Conservation (phyloP, 2,329 filamentous ascomycete genomes). For the Pseudocercospora eumusae region DNA sequence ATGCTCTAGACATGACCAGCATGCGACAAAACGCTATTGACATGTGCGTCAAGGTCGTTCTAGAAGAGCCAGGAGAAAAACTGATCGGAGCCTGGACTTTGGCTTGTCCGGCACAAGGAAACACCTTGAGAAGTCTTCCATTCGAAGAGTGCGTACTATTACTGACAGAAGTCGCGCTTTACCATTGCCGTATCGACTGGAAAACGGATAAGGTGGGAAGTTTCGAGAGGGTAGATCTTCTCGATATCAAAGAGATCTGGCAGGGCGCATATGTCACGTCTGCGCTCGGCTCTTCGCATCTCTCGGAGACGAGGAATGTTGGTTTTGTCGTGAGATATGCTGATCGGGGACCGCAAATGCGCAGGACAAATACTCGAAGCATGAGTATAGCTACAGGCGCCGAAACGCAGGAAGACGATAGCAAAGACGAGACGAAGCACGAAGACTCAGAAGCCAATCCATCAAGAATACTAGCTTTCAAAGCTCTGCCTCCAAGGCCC, state of each 20-base stretch:
- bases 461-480: slow-evolving; percentile 55
- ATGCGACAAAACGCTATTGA: slow-evolving; percentile 89
- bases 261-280: slow-evolving; percentile 89
- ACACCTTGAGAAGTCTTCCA: slow-evolving; percentile 66
- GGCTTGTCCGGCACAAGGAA: slow-evolving; percentile 70
- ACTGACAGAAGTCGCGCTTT: slow-evolving; percentile 80
- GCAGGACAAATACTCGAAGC: slow-evolving; percentile 82
- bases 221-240: slow-evolving; percentile 81
- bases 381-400: slow-evolving; percentile 60
- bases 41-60: slow-evolving; percentile 80
- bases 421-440: slow-evolving; percentile 17
- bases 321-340: slow-evolving; percentile 80
- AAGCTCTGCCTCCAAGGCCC: slow-evolving; percentile 55
- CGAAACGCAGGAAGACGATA: slow-evolving; percentile 33
- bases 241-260: slow-evolving; percentile 70
- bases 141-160: slow-evolving; percentile 89
- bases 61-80: slow-evolving; percentile 77
- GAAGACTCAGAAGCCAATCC: slow-evolving; percentile 29
- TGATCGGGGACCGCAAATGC: slow-evolving; percentile 65
- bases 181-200: slow-evolving; percentile 92
- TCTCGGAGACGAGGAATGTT: slow-evolving; percentile 76
- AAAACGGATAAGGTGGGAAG: slow-evolving; percentile 89
- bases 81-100: slow-evolving; percentile 88
- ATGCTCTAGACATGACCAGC: slow-evolving; percentile 80
- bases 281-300: slow-evolving; percentile 74